Evolutionary conservation across 805 yeast species (phyloP).

Genomic region (Kuraishia cidri): DNA sequence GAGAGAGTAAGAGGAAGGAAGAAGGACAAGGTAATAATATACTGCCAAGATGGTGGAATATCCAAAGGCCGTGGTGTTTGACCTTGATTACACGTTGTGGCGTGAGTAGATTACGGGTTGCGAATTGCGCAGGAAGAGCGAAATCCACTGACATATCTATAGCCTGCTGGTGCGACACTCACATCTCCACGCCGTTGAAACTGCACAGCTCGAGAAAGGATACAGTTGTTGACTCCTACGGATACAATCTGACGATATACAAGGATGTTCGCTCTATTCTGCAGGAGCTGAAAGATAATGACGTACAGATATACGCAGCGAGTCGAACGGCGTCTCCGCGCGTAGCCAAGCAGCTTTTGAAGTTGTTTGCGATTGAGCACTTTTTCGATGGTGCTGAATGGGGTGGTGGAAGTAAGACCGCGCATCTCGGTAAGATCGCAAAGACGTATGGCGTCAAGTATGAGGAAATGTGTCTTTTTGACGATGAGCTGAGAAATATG

Average conservation of each 20-base stretch:
- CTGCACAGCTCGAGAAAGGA: constrained; percentile 16
- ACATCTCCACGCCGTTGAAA: constrained; percentile 41
- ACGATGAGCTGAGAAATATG: constrained; percentile 70
- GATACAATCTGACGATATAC: constrained; percentile 49
- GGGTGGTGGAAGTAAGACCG: constrained; percentile 56
- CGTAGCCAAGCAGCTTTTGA: constrained; percentile 60
- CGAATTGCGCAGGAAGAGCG: no score
- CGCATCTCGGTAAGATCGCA: constrained; percentile 44
- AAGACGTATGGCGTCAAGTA: constrained; percentile 34
- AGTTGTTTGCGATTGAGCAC: constrained; percentile 37
- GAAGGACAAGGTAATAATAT: no score
- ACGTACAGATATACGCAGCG: constrained; percentile 56
- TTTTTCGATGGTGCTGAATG: constrained; percentile 56
- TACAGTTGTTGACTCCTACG: constrained; percentile 41
- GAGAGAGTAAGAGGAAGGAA: no score
- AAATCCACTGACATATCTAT: no score
- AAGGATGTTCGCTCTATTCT: constrained; percentile 63
- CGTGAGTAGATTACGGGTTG: constrained; percentile 40
- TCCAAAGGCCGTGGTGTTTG: constrained; percentile 60
- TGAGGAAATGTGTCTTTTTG: constrained; percentile 51
- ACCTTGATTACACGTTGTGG: constrained; percentile 73
- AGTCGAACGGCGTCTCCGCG: constrained; percentile 74
- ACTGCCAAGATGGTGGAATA: no score
- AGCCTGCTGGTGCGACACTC: constrained; percentile 73
- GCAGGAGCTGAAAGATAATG: constrained; percentile 34